Base-by-base conservation (phyloP, 2,329 filamentous ascomycete genomes). In the Alternaria consortialis region DNA sequence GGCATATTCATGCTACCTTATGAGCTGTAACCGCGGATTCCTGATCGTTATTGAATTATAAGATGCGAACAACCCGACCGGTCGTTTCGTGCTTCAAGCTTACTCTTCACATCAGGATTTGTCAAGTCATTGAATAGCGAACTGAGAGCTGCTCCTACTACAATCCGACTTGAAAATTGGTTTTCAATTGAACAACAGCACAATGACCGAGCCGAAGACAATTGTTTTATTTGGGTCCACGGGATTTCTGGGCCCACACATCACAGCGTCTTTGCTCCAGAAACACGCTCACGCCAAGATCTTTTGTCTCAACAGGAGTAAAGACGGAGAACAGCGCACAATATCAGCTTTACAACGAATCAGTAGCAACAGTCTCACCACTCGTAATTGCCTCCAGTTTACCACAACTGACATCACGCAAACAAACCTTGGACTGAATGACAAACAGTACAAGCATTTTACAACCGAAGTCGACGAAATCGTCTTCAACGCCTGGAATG, bases 401-500 rank as follows among this genome's bases (percentile, higher is more conserved):
- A 7, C 7, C 6, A 46, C 40, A 23, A 25, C 52, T 7, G 52
- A 54, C 23, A 54, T 54, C 15, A 36, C 52, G 20, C 27, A 27
- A 7, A 23, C 29, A 7, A 13, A 25, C 6, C 29, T 54, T 12
- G 52, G 52, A 2, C 20, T 54, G 5, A 2, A 17, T 12, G 11
- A 12, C 9, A 17, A 6, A 7, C 39, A 43, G 31, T 44, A 54
- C 37, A 34, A 44, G 11, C 39, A 44, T 6, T 31, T 54, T 13
- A n/a, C 29, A 13, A 29, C 20, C 23, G 31, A 13, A 15, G 37
- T 54, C 4, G 25, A 44, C 1, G 40, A 54, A 46, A 11, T 54
- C 8, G 17, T 54, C 11, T 46, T 54, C 23, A 54, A 54, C 20
- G 52, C 52, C 23, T 54, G 52, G 52, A 54, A 42, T 23, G 31